A percentile compares a stretch with the other conserved stretches of the same genome.
These are phyloP conservation scores for Dillenia turbinata DNA, from an alignment of 164 flowering plant species.

Conservation along the genomic window DNA sequence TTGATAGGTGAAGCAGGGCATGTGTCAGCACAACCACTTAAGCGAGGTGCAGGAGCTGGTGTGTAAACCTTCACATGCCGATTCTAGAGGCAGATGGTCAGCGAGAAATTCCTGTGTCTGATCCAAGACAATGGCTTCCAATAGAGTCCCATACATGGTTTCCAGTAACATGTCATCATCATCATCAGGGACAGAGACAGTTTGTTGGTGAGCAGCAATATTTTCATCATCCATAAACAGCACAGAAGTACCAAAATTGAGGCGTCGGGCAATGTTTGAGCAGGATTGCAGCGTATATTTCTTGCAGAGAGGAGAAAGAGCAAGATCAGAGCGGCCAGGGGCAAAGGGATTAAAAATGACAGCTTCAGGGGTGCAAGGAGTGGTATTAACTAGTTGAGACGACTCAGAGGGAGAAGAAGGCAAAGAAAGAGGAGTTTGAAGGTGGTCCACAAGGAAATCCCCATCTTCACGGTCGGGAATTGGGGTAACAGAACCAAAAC, in stretches of 20 bases:
- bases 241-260: conserved; percentile 27
- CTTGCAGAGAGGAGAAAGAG: conserved; percentile 47
- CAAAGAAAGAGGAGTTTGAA: too few relatives aligned
- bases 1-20: conserved; percentile 73
- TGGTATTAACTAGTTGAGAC: conserved; percentile 2
- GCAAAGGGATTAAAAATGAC: conserved; percentile 72
- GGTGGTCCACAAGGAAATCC: too few relatives aligned
- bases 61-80: conserved; percentile 28
- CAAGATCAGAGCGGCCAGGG: conserved; percentile 53
- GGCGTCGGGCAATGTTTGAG: conserved; percentile 26
- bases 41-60: conserved; percentile 24
- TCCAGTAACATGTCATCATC: conserved; percentile 33
- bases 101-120: conserved; percentile 30
- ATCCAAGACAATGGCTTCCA: conserved; percentile 37
- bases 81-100: conserved; percentile 8
- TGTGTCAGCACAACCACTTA: conserved; percentile 46
- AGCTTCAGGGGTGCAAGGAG: conserved; percentile 48
- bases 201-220: too few relatives aligned
- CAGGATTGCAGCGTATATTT: conserved; percentile 24
- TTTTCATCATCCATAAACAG: background rate
- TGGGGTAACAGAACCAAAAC: too few relatives aligned
- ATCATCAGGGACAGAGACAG: background rate
- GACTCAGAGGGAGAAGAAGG: too few relatives aligned
- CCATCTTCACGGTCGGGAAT: too few relatives aligned
- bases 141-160: conserved; percentile 32